Evolutionary conservation across 345 rosid genomes (phyloP).

Genomic region (Arabis alpina): DNA sequence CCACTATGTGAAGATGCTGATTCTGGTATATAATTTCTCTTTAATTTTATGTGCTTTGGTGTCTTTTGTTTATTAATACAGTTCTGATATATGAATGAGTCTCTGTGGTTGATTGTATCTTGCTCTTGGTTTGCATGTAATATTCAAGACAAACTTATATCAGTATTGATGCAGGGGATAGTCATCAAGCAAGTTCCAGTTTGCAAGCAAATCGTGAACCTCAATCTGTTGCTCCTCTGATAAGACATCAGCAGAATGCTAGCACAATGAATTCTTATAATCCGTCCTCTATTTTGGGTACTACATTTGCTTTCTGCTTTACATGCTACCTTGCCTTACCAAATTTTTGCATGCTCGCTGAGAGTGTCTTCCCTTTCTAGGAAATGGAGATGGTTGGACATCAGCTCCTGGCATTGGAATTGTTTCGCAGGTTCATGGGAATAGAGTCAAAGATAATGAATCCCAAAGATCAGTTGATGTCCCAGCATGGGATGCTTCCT

Average conservation of each 20-base stretch:
- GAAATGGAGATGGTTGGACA: slow-evolving; percentile 47
- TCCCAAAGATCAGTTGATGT: slow-evolving; percentile 59
- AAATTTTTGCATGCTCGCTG: slow-evolving; percentile 24
- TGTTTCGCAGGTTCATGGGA: slow-evolving; percentile 48
- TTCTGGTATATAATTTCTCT: slow-evolving; percentile 63
- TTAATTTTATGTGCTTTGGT: slow-evolving; percentile 4
- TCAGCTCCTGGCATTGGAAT: slow-evolving; percentile 41
- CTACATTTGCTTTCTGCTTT: slow-evolving; percentile 23
- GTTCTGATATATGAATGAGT: slow-evolving; percentile 3
- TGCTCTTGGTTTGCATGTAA: slow-evolving; percentile 21
- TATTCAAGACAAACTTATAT: slow-evolving; percentile 27
- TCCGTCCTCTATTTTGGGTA: slow-evolving; percentile 52
- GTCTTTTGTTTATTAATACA: slow-evolving; percentile 21
- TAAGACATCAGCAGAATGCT: slow-evolving; percentile 43
- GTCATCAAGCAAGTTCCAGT: slow-evolving; percentile 58
- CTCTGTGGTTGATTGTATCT: slow-evolving; percentile 19
- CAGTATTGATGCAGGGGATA: slow-evolving; percentile 59
- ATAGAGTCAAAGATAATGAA: slow-evolving; percentile 48
- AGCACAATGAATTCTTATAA: slow-evolving; percentile 44
- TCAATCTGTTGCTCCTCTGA: slow-evolving; percentile 44
- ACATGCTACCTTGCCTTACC: slow-evolving; percentile 17
- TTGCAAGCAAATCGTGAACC: slow-evolving; percentile 43
- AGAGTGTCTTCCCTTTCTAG: slow-evolving; percentile 42
- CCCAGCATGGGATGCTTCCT: slow-evolving; percentile 71
- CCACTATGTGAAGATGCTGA: slow-evolving; percentile 84